Conservation (phyloP, 2,329 filamentous ascomycete species). For the Curvularia sp. region DNA sequence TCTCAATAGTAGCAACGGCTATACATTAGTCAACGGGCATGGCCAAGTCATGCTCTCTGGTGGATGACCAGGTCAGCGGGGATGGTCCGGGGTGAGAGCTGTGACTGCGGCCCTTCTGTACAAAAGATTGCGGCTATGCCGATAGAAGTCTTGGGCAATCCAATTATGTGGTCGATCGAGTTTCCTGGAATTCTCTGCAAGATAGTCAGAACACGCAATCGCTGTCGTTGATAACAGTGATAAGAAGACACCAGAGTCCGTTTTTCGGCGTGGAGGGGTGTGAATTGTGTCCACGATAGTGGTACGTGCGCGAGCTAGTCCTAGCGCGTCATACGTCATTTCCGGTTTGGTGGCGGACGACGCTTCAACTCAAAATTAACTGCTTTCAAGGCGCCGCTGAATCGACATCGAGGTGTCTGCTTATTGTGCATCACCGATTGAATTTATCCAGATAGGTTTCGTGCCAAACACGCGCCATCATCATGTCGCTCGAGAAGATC, state of each 20-base stretch:
- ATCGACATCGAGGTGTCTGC: conserved; percentile 17
- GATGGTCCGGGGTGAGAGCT: conserved; percentile 6
- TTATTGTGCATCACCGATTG: conserved; percentile 21
- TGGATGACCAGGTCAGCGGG: conserved; percentile 15
- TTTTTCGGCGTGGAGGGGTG: conserved; percentile 17
- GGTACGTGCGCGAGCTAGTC: conserved; percentile 17
- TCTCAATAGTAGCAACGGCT: conserved; percentile 2
- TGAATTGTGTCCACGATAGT: conserved; percentile 17
- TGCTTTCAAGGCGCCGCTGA: conserved; percentile 18
- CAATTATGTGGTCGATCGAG: background rate
- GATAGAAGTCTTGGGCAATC: background rate
- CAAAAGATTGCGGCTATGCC: background rate
- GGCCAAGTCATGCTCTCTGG: conserved; percentile 1
- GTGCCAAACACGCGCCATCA: conserved; percentile 25
- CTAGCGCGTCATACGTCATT: conserved; percentile 24
- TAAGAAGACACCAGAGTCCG: conserved; percentile 8
- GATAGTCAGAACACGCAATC: background rate
- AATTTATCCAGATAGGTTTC: conserved; percentile 24
- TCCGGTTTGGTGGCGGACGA: conserved; percentile 18
- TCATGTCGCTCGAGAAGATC: conserved; percentile 64
- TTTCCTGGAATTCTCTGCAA: background rate
- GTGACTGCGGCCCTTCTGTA: background rate
- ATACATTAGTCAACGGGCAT: background rate
- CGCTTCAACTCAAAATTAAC: conserved; percentile 28
- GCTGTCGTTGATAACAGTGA: conserved; percentile 8